phyloP scores from a whole-genome alignment of 2,329 filamentous ascomycete genomes.

The Botryotinia narcissicola region DNA sequence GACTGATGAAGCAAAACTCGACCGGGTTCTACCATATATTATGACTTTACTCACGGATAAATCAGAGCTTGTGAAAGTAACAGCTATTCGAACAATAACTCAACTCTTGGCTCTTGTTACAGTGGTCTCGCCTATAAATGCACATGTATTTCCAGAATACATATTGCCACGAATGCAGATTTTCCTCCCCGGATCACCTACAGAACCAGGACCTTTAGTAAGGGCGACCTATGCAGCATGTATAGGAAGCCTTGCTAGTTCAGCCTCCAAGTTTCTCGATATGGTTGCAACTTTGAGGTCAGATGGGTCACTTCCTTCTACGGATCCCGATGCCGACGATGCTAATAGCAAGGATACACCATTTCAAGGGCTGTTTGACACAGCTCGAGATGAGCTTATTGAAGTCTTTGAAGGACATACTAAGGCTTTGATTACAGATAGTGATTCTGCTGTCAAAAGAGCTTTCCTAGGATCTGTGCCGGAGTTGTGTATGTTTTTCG shows the following conservation, averaged over 20 bases:
- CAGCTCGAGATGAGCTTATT: conserved; percentile 77
- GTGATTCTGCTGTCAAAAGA: conserved; percentile 78
- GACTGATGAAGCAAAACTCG: conserved; percentile 93
- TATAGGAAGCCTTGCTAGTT: conserved; percentile 81
- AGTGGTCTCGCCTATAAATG: conserved; percentile 78
- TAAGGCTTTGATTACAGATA: conserved; percentile 84
- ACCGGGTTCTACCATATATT: conserved; percentile 87
- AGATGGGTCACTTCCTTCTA: conserved; percentile 74
- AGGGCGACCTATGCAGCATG: conserved; percentile 92
- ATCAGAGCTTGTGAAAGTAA: conserved; percentile 78
- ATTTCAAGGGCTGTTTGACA: conserved; percentile 83
- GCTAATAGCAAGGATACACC: conserved; percentile 64
- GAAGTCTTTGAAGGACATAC: conserved; percentile 84
- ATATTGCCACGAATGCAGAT: conserved; percentile 62
- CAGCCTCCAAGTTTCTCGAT: conserved; percentile 81
- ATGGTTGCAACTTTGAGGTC: conserved; percentile 85
- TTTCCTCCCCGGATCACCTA: conserved; percentile 52
- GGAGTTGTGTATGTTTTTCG: conserved; percentile 92
- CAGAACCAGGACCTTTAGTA: conserved; percentile 65
- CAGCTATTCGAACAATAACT: conserved; percentile 81
- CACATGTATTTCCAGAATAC: conserved; percentile 67
- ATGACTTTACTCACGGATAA: conserved; percentile 79
- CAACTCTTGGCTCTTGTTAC: conserved; percentile 84
- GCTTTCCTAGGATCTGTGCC: conserved; percentile 91
- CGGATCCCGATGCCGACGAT: conserved; percentile 78